Conservation (phyloP, 169 alveolate genomes). For the Cryptosporidium sp. region DNA sequence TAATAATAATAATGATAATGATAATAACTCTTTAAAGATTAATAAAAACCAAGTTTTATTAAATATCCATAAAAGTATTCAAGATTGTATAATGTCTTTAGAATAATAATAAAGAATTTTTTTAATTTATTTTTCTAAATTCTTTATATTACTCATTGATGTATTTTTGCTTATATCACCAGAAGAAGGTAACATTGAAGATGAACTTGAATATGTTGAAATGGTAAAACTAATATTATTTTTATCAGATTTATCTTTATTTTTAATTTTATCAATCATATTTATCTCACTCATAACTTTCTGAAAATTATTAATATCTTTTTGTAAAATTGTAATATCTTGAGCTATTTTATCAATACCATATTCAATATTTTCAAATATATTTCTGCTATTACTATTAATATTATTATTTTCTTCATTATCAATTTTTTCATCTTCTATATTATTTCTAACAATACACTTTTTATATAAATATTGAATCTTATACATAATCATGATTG, state of each 20-base stretch:
- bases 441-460: background rate
- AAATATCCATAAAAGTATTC: constrained; percentile 16
- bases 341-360: constrained; percentile 26
- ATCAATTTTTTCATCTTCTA: background rate
- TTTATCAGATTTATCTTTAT: background rate
- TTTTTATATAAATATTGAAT: background rate
- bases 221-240: background rate
- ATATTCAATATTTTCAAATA: background rate
- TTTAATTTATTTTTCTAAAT: background rate
- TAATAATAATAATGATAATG: background rate
- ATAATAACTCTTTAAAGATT: background rate
- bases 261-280: background rate
- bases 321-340: background rate
- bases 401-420: background rate
- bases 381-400: background rate
- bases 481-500: constrained; percentile 41
- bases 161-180: constrained; percentile 1
- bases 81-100: constrained; percentile 2
- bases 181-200: constrained; percentile 26
- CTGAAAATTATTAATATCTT: background rate
- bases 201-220: constrained; percentile 49
- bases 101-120: background rate
- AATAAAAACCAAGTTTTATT: background rate
- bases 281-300: constrained; percentile 30
- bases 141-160: background rate